Conservation (phyloP, 176 grass and related monocot species). For the Ensete ventricosum region DNA sequence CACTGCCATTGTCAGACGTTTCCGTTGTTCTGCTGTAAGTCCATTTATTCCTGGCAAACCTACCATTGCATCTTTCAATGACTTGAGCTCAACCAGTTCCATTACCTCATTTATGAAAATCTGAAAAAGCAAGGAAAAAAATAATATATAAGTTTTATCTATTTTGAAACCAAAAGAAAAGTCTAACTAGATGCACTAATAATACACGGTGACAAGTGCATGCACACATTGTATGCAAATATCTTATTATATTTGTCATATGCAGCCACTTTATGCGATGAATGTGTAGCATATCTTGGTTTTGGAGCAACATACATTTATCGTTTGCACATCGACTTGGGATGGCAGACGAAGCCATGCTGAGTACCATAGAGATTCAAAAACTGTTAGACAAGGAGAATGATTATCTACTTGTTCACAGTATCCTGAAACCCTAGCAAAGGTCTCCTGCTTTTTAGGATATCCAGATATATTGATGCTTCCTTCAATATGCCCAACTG, state of each 20-base stretch:
- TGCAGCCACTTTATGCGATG: neutral
- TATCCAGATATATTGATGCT: constrained; percentile 61
- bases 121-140: constrained; percentile 1
- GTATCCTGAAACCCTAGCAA: constrained; percentile 86
- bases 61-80: constrained; percentile 14
- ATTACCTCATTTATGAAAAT: constrained; percentile 19
- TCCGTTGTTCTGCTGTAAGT: constrained; percentile 22
- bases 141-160: neutral
- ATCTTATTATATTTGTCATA: neutral
- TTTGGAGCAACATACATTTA: constrained; percentile 41
- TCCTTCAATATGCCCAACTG: constrained; percentile 70
- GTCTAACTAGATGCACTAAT: neutral
- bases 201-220: neutral
- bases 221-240: neutral
- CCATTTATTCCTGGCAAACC: constrained; percentile 15
- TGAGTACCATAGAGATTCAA: constrained; percentile 71
- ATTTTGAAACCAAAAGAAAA: neutral
- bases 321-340: constrained; percentile 51
- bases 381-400: constrained; percentile 70
- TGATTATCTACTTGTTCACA: constrained; percentile 91
- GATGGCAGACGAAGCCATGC: constrained; percentile 91
- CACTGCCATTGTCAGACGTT: constrained; percentile 26
- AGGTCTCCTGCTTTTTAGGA: constrained; percentile 82
- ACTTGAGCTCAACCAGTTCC: constrained; percentile 13
- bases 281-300: neutral